These are phyloP conservation scores for Exophiala oligosperma DNA, from an alignment of 2,329 filamentous ascomycete species.

Conservation along the genomic window DNA sequence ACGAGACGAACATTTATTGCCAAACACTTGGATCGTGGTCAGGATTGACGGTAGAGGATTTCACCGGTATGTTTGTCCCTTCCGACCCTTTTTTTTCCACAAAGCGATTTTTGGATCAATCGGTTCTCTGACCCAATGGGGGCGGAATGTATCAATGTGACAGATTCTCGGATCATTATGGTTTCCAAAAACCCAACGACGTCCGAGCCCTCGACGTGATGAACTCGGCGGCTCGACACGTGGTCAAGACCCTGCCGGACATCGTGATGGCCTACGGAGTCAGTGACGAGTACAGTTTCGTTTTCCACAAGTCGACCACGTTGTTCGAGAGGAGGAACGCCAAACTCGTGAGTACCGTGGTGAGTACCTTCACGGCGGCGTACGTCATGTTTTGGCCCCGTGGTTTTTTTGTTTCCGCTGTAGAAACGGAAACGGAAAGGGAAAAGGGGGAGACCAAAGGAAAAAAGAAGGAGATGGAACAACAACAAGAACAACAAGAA, in stretches of 20 bases:
- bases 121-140: too few species aligned
- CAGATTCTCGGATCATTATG: conserved; percentile 79
- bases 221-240: conserved; percentile 86
- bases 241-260: conserved; percentile 81
- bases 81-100: not conserved
- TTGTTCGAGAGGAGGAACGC: conserved; percentile 84
- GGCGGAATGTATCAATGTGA: too few species aligned
- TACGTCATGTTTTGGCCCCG: conserved; percentile 75
- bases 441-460: not conserved
- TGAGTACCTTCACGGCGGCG: conserved; percentile 89
- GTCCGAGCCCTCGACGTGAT: conserved; percentile 83
- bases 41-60: conserved; percentile 93
- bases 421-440: too few species aligned
- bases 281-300: conserved; percentile 93
- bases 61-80: conserved; percentile 66
- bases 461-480: not conserved
- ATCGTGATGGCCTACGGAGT: conserved; percentile 87
- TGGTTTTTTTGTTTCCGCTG: too few species aligned
- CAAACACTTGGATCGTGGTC: conserved; percentile 94
- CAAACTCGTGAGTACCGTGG: conserved; percentile 88
- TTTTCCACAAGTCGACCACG: conserved; percentile 78
- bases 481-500: too few species aligned
- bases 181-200: conserved; percentile 92
- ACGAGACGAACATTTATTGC: conserved; percentile 74
- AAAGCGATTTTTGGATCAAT: too few species aligned